Percentiles rank a stretch among this genome's conserved stretches.
These are phyloP conservation scores for Tanacetum coccineum DNA, from an alignment of 129 eudicot genomes.

Conservation along the genomic window DNA sequence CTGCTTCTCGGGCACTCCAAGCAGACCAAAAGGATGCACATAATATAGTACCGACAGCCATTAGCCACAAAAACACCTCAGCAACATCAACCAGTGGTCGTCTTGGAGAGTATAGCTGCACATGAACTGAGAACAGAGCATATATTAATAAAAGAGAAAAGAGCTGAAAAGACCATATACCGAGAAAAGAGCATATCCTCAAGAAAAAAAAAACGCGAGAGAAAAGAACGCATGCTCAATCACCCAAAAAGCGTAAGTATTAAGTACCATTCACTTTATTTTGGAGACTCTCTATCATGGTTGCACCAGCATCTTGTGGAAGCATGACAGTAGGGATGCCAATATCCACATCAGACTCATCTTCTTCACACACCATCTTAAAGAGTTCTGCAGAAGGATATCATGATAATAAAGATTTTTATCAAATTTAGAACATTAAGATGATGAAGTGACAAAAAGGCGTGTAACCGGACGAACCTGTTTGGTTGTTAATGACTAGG, in stretches of 20 bases:
- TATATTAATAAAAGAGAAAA: conserved; percentile 11
- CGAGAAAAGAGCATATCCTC: background rate
- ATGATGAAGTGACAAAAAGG: background rate
- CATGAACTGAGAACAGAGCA: conserved; percentile 58
- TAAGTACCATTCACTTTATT: too few species aligned
- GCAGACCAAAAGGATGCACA: conserved; percentile 99
- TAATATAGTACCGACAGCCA: conserved; percentile 97
- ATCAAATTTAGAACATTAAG: background rate
- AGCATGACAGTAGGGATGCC: too few species aligned
- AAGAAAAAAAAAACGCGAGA: too few species aligned
- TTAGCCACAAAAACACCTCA: conserved; percentile 96
- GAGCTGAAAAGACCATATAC: background rate
- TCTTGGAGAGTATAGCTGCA: conserved; percentile 90
- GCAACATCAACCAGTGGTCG: conserved; percentile 97
- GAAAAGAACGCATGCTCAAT: background rate
- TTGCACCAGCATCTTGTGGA: too few species aligned
- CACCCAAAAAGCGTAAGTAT: background rate
- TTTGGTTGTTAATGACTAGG: conserved; percentile 72
- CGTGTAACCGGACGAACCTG: conserved; percentile 42
- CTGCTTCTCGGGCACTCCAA: conserved; percentile 94
- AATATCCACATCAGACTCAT: too few species aligned
- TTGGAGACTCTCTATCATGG: too few species aligned
- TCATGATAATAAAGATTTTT: background rate
- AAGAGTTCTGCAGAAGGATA: too few species aligned
- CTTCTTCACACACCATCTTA: too few species aligned